Conservation (phyloP, 164 flowering plant species). For the Magnolia sinica region DNA sequence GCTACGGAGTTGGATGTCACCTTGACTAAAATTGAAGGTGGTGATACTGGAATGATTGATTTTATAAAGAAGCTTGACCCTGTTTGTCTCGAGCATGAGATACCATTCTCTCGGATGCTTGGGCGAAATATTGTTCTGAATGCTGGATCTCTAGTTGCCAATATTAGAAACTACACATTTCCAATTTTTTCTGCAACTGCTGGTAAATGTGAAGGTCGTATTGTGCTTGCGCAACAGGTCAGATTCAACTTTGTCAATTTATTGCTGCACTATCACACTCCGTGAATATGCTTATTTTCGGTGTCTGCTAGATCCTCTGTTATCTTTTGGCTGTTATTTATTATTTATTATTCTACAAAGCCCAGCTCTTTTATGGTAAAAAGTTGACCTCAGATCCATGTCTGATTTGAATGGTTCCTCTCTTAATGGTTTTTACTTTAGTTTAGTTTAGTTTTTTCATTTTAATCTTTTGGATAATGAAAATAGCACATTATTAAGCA, state of each 20-base stretch:
- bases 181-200: conserved; percentile 68
- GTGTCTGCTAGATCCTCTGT: too few species aligned
- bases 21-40: conserved; percentile 80
- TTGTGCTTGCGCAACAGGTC: conserved; percentile 97
- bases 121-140: conserved; percentile 71
- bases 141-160: conserved; percentile 66
- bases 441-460: too few species aligned
- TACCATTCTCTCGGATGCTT: conserved; percentile 84
- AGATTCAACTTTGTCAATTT: conserved; percentile 13
- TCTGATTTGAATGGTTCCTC: too few species aligned
- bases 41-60: conserved; percentile 88
- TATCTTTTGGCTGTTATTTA: too few species aligned
- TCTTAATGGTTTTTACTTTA: too few species aligned
- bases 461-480: too few species aligned
- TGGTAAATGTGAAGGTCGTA: conserved; percentile 90
- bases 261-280: background rate
- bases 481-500: too few species aligned
- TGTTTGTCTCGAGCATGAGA: conserved; percentile 48
- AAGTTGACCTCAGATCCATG: too few species aligned
- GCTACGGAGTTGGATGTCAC: conserved; percentile 76
- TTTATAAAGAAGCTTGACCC: conserved; percentile 85
- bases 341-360: too few species aligned
- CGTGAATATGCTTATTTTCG: too few species aligned
- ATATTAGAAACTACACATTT: conserved; percentile 71
- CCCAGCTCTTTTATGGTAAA: too few species aligned